phyloP scores from a whole-genome alignment of 2,329 filamentous ascomycete species.

The Arthroderma sp. region DNA sequence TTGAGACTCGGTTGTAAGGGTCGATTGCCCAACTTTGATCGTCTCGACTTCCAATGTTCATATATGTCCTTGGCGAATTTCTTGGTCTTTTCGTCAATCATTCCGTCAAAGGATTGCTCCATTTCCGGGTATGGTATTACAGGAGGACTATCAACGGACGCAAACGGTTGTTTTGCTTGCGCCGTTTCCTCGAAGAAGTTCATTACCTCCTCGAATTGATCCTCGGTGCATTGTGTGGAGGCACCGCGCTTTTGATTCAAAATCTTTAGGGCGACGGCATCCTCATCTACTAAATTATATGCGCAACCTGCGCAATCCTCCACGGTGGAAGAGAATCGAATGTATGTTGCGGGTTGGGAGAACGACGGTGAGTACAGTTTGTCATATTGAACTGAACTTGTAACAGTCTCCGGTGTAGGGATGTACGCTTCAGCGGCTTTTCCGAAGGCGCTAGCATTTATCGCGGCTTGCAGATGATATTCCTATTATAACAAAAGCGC shows the following conservation, averaged over 20 bases:
- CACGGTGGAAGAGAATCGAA: conserved; percentile 94
- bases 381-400: conserved; percentile 66
- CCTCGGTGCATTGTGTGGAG: conserved; percentile 59
- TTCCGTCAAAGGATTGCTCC: conserved; percentile 52
- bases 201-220: conserved; percentile 90
- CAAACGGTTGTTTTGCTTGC: conserved; percentile 71
- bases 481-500: conserved; percentile 45
- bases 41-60: conserved; percentile 71
- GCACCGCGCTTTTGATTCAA: conserved; percentile 66
- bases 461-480: conserved; percentile 85
- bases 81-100: conserved; percentile 41
- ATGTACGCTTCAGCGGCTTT: conserved; percentile 53
- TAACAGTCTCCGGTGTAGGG: conserved; percentile 51
- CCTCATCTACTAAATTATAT: conserved; percentile 91
- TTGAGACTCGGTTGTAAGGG: conserved; percentile 68
- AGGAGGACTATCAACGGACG: conserved; percentile 76
- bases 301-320: conserved; percentile 83
- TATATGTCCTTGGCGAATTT: conserved; percentile 66
- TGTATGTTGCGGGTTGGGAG: conserved; percentile 79
- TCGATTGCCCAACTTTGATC: conserved; percentile 54
- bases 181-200: conserved; percentile 87
- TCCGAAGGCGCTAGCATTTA: conserved; percentile 48
- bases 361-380: conserved; percentile 69
- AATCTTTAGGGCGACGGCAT: conserved; percentile 69
- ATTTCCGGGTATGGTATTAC: conserved; percentile 62